Evolutionary conservation across 495 filamentous ascomycete genomes (phyloP), one percentile per base, ranked within the genome.

Genomic region (Hyaloscypha finlandica): DNA sequence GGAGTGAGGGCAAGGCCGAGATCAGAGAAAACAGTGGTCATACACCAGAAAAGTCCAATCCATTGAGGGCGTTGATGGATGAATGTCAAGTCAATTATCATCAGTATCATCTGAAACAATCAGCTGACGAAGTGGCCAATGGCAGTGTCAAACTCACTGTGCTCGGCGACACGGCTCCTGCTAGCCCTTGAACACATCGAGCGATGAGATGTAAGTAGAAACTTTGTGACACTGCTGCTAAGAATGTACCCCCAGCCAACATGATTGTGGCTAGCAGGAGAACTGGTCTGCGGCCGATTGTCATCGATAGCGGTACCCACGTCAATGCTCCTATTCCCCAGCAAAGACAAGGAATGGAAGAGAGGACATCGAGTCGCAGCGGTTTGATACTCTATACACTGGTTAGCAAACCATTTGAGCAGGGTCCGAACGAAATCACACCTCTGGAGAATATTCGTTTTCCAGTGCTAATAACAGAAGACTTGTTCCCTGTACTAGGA

Each of bases 251-350:
- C 63, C 4, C 61, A 74, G 11, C 77, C 68, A 78, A 61, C 9
- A 78, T 63, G 6, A 75, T 31, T 0, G 75, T 76, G 9, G 71
- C 76, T 3, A 42, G 55, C 3, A 81, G 69, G 8, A 78, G 70
- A 11, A 80, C 77, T n/a, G 76, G 71, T 6, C 79, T 74, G 29
- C 77, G 71, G 11, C 79, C 79, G 45, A 81, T 69, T 3, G 75
- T 73, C 31, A 79, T 70, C 3, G 79, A 76, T 1, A 81, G 48
- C 56, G 79, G 79, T 72, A 81, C 77, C 59, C 77, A 76, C 22
- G 79, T 70, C 9, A 80, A 66, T 53, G 79, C 79, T 0, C 79
- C 79, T 55, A 80, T 72, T 20, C 79, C 79, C 72, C 75, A 74
- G 59, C 77, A 77, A 14, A 77, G 35, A 1, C 72, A 71, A 19